These are phyloP conservation scores for Kregervanrija pseudodelftensis DNA, from an alignment of 805 yeast species.

Conservation along the genomic window DNA sequence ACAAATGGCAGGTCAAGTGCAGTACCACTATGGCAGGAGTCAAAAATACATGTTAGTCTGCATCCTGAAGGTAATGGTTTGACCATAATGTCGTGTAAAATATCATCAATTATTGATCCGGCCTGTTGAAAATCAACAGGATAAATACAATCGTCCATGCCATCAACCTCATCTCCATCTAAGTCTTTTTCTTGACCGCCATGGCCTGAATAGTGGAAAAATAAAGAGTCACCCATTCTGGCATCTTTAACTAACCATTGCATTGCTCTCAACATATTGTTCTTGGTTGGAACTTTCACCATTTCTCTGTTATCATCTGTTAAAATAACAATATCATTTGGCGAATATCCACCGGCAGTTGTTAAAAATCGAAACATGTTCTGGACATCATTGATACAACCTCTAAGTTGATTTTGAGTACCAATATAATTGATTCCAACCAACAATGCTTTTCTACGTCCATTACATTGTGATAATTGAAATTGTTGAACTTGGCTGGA, in stretches of 20 bases:
- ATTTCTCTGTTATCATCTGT: conserved; percentile 48
- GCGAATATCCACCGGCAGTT: conserved; percentile 37
- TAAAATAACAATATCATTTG: conserved; percentile 51
- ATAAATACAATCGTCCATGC: conserved; percentile 31
- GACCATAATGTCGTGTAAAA: conserved; percentile 66
- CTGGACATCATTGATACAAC: conserved; percentile 74
- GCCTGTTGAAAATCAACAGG: conserved; percentile 44
- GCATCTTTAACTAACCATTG: conserved; percentile 75
- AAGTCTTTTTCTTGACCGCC: conserved; percentile 69
- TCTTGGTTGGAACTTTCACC: conserved; percentile 52
- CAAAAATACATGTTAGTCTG: conserved; percentile 72
- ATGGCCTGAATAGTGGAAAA: conserved; percentile 83
- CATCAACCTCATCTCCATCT: conserved; percentile 31
- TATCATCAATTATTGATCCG: conserved; percentile 71
- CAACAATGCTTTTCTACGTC: conserved; percentile 65
- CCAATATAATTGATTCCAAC: conserved; percentile 78
- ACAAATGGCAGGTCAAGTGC: conserved; percentile 73
- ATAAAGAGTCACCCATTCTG: conserved; percentile 66
- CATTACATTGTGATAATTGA: conserved; percentile 65
- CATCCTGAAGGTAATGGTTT: conserved; percentile 64
- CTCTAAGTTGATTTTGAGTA: conserved; percentile 50
- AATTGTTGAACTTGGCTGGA: conserved; percentile 24
- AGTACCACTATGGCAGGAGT: conserved; percentile 83
- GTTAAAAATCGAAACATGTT: conserved; percentile 37
- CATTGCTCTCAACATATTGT: conserved; percentile 71